Base-by-base conservation (phyloP, 2,329 filamentous ascomycete species). In the Penicillium griseofulvum region DNA sequence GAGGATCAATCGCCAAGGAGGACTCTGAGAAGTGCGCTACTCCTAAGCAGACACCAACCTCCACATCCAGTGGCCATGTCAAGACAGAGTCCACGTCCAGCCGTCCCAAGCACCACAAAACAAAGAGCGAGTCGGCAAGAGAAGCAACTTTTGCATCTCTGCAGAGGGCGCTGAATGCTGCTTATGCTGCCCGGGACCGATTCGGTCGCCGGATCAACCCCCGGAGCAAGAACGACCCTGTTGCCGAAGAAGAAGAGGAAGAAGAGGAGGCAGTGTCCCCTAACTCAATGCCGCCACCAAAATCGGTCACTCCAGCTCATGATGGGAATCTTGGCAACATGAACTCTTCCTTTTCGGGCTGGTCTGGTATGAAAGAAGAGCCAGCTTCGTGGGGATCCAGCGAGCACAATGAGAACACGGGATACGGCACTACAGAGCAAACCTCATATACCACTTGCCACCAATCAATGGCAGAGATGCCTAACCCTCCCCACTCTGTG, bases 101-200 rank as follows among this genome's bases (percentile, higher is more conserved):
- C 12, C 52, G 52, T 16, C 36, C 52, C 22, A 74, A 69, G 54
- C 71, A 75, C 52, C 68, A 71, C 34, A 74, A 74, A 49, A 68
- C 71, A 24, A 66, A 66, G 44, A 74, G 69, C 49, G 73, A 76
- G 47, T 68, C 70, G 8, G 67, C 69, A 31, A 72, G 74, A 16
- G 74, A 76, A 55, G 73, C 74, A 38, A 76, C 72, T 16, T 76
- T 75, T 61, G 73, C 71, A 10, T 77, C 75, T n/a, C 62, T 77
- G 44, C 75, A 77, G 59, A 66, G 75, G 54, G 74, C 75, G n/a
- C 66, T 78, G 46, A 72, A 71, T 53, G 72, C 74, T 37, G 74
- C 75, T 11, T 72, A 73, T 52, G 73, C 74, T 44, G 74, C 73
- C 47, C 71, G 71, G 22, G 68, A 67, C 33, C 65, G 69, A 26